phyloP scores from a whole-genome alignment of 495 filamentous ascomycete species.

The Aspergillus nanangensis region DNA sequence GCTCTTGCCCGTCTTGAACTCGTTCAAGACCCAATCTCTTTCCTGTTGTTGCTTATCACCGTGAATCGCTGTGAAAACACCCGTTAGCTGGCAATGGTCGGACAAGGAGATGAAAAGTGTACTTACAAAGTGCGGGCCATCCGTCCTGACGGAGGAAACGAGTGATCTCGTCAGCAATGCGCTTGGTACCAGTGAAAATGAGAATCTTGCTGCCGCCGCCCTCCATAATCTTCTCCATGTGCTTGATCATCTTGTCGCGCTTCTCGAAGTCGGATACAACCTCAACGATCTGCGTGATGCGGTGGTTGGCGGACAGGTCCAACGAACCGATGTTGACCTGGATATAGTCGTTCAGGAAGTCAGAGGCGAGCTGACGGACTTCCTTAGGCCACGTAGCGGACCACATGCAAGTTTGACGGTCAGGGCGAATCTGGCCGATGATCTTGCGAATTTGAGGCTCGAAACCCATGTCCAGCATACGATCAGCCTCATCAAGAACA shows the following conservation, averaged over 20 bases:
- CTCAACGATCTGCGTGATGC: constrained; percentile 96
- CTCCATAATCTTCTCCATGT: constrained; percentile 98
- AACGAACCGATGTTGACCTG: constrained; percentile 98
- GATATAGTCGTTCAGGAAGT: constrained; percentile 95
- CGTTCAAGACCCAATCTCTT: constrained; percentile 98
- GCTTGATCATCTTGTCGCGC: constrained; percentile 94
- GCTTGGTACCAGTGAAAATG: constrained; percentile 97
- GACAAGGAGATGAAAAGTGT: constrained; percentile 38
- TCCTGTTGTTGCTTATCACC: constrained; percentile 99
- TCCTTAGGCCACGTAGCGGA: constrained; percentile 99
- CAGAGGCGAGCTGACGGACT: constrained; percentile 88
- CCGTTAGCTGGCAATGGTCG: constrained; percentile 55
- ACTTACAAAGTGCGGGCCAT: constrained; percentile 95
- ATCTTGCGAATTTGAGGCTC: constrained; percentile 99
- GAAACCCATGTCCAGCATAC: constrained; percentile 99
- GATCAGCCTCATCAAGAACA: constrained; percentile 97
- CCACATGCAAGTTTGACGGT: constrained; percentile 99
- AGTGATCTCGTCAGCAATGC: constrained; percentile 96
- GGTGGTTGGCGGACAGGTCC: constrained; percentile 96
- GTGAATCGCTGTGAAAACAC: constrained; percentile 69
- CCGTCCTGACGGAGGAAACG: constrained; percentile 98
- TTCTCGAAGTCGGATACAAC: constrained; percentile 95
- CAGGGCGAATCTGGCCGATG: constrained; percentile 93
- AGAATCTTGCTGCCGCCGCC: constrained; percentile 88
- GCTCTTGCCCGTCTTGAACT: constrained; percentile 95